phyloP scores from a whole-genome alignment of 345 rosid species.

The Euphorbia pulcherrima region DNA sequence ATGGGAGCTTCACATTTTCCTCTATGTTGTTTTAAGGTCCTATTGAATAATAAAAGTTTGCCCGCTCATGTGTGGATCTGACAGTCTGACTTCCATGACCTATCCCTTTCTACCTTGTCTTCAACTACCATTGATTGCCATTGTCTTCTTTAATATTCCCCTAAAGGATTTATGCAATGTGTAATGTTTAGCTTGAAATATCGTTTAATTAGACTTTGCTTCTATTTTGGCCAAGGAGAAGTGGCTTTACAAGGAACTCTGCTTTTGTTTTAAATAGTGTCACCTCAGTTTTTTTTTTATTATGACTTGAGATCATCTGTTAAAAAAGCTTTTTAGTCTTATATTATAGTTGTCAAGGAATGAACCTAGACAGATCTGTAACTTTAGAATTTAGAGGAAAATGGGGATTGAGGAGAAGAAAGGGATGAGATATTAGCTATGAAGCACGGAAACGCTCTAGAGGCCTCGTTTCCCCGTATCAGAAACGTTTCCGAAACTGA shows the following conservation, averaged over 20 bases:
- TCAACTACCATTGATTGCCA: neutral
- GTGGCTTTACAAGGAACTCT: neutral
- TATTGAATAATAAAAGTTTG: neutral
- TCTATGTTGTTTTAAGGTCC: too few relatives aligned
- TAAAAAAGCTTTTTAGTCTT: neutral
- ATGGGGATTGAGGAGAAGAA: too few relatives aligned
- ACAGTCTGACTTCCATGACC: too few relatives aligned
- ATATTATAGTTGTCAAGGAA: too few relatives aligned
- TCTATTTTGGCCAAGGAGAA: neutral
- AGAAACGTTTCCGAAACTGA: too few relatives aligned
- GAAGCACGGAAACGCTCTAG: too few relatives aligned
- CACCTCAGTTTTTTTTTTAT: constrained; percentile 3
- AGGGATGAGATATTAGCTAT: too few relatives aligned
- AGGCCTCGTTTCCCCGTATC: too few relatives aligned
- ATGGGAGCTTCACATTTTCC: neutral
- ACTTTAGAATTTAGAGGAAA: too few relatives aligned
- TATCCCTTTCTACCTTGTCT: too few relatives aligned
- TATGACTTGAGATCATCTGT: neutral
- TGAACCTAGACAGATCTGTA: too few relatives aligned
- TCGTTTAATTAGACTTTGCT: neutral
- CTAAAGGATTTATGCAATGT: neutral
- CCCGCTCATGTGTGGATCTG: neutral
- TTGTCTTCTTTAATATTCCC: neutral
- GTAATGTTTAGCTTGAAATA: neutral
- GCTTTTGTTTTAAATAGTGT: constrained; percentile 2